Percentiles rank a stretch among this genome's conserved stretches.
Evolutionary conservation across 108 stramenopile species (phyloP).

Genomic region (Fragilaria crotonensis): DNA sequence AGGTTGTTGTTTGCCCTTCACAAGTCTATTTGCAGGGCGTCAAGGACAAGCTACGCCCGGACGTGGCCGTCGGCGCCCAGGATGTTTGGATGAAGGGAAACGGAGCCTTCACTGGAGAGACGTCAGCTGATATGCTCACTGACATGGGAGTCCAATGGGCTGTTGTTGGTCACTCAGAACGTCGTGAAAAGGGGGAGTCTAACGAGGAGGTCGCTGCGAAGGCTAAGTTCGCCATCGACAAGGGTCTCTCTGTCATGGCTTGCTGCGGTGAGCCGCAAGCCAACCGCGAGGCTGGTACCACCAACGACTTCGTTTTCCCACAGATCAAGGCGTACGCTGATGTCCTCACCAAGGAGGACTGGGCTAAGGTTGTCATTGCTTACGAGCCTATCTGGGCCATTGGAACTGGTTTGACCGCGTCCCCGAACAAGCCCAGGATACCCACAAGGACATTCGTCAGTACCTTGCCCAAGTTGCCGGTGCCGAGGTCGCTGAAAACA

Average conservation of each 20-base stretch:
- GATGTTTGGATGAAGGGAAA: slow-evolving; percentile 87
- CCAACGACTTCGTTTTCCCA: slow-evolving; percentile 94
- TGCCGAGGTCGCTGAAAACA: slow-evolving; percentile 76
- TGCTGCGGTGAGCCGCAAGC: slow-evolving; percentile 98
- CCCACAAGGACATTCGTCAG: slow-evolving; percentile 78
- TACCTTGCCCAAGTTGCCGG: slow-evolving; percentile 83
- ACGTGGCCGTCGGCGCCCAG: slow-evolving; percentile 88
- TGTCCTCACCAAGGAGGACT: slow-evolving; percentile 75
- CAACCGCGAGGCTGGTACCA: slow-evolving; percentile 92
- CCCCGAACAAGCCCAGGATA: slow-evolving; percentile 95
- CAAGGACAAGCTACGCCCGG: slow-evolving; percentile 67
- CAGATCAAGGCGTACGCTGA: slow-evolving; percentile 96
- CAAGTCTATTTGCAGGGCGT: slow-evolving; percentile 86
- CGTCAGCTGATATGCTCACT: slow-evolving; percentile 92
- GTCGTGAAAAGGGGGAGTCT: slow-evolving; percentile 92
- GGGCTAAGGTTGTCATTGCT: slow-evolving; percentile 84
- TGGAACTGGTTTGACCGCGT: slow-evolving; percentile 95
- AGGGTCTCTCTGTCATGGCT: slow-evolving; percentile 90
- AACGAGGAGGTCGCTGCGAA: slow-evolving; percentile 89
- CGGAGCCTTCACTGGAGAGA: slow-evolving; percentile 98
- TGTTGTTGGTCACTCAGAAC: slow-evolving; percentile 95
- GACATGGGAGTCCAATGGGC: slow-evolving; percentile 94
- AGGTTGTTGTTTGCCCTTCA: slow-evolving; percentile 96
- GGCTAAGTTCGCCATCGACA: slow-evolving; percentile 90
- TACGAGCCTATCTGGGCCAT: slow-evolving; percentile 99